Percentiles rank a stretch among this genome's conserved stretches.
Conservation (phyloP, 2,329 filamentous ascomycete species). For the Verticillium alfalfae region DNA sequence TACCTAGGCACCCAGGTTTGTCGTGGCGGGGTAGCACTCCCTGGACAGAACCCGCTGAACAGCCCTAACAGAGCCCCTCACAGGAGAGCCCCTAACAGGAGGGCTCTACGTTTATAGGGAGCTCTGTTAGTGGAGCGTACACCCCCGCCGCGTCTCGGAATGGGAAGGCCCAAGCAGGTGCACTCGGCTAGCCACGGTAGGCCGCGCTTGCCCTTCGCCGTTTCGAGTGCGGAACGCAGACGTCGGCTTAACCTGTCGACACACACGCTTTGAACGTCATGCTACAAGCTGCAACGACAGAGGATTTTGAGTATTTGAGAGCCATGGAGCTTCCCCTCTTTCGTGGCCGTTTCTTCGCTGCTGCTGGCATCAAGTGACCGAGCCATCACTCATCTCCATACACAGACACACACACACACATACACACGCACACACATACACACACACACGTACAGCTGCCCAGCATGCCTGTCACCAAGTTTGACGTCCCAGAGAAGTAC, state of each 20-base stretch:
- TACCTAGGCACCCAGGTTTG: not conserved
- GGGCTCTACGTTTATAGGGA: not conserved
- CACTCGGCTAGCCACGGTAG: not conserved
- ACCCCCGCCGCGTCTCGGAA: not conserved
- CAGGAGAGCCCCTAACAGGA: not conserved
- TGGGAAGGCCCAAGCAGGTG: not conserved
- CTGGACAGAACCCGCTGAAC: not conserved
- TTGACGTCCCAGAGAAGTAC: slow-evolving; percentile 53
- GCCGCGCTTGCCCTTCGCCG: not conserved
- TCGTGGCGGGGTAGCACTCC: not conserved
- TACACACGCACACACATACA: not conserved
- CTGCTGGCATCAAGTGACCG: not conserved
- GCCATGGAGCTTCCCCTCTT: not conserved
- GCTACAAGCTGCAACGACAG: not conserved
- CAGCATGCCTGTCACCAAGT: slow-evolving; percentile 45
- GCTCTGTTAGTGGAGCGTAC: not conserved
- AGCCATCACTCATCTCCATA: not conserved
- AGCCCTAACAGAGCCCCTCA: too few species aligned
- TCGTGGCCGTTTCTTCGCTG: not conserved
- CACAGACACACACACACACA: not conserved
- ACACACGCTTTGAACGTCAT: not conserved
- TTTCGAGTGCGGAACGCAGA: not conserved
- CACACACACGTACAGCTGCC: not conserved
- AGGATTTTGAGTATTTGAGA: not conserved
- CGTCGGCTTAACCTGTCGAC: not conserved